Conservation (phyloP, 1,284 basidiomycete genomes). For the Boletus smithii region DNA sequence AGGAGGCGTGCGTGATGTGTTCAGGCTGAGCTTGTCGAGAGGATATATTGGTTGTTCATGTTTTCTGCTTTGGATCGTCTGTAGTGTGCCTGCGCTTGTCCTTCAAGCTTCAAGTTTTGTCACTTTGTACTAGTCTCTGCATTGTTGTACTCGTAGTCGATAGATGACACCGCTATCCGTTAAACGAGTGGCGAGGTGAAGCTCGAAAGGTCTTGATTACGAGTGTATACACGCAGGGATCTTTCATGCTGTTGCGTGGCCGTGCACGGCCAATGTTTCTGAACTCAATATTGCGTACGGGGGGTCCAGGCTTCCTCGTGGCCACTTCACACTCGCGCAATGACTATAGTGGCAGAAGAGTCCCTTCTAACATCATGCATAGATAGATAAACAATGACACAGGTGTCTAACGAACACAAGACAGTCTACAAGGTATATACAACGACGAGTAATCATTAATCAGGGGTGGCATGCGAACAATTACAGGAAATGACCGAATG, state of each 20-base stretch:
- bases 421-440: conserved; percentile 14
- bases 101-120: conserved; percentile 1
- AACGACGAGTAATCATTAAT: conserved; percentile 7
- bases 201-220: no score
- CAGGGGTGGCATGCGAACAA: conserved; percentile 1
- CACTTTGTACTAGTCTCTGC: conserved; percentile 15
- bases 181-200: neutral
- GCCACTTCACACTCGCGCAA: no score
- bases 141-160: conserved; percentile 20
- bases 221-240: no score
- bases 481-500: conserved; percentile 6
- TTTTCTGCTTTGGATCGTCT: conserved; percentile 10
- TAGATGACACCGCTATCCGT: neutral
- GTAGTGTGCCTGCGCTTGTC: conserved; percentile 4
- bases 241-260: no score
- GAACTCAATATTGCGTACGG: no score
- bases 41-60: neutral
- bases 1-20: conserved; percentile 85
- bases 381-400: conserved; percentile 4
- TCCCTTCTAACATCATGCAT: no score
- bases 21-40: conserved; percentile 52
- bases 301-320: no score
- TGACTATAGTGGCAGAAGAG: no score
- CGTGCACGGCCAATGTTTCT: no score
- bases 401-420: neutral